Percentiles rank a stretch among this genome's conserved stretches.
Conservation (phyloP, 352 stramenopile genomes). For the Phytophthora europaea region DNA sequence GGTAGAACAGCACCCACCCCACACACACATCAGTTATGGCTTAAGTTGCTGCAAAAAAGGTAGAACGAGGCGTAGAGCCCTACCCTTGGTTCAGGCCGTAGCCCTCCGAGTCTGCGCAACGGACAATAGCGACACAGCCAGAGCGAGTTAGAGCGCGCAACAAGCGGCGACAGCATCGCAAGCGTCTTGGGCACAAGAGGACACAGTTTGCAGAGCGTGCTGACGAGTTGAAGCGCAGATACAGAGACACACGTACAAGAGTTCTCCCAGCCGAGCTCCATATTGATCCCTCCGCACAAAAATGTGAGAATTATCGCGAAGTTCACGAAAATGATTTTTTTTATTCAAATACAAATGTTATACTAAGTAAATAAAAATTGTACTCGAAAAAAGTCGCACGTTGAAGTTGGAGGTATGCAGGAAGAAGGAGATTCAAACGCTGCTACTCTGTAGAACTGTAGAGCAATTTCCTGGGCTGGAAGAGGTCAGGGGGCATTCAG, state of each 20-base stretch:
- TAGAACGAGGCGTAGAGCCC: not conserved
- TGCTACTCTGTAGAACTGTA: no score
- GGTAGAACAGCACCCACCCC: constrained; percentile 2
- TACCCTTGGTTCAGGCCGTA: constrained; percentile 52
- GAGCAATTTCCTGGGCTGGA: no score
- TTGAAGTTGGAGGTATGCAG: no score
- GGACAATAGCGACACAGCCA: constrained; percentile 1
- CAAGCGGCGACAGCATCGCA: not conserved
- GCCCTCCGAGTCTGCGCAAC: constrained; percentile 47
- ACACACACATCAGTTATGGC: not conserved
- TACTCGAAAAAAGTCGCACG: no score
- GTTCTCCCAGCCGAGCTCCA: constrained; percentile 82
- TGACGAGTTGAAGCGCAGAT: not conserved
- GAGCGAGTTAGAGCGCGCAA: constrained; percentile 21
- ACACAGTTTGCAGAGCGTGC: not conserved
- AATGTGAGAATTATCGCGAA: not conserved
- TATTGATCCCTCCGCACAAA: constrained; percentile 28
- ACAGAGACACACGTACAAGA: constrained; percentile 63
- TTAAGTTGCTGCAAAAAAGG: not conserved
- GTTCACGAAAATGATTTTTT: not conserved
- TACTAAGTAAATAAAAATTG: no score
- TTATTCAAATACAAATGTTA: not conserved
- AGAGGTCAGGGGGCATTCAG: no score
- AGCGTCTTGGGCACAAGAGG: not conserved
- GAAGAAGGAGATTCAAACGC: no score